Percentiles rank a stretch among this genome's conserved stretches.
phyloP scores from a whole-genome alignment of 2,329 filamentous ascomycete genomes.

The Arthrobotrys sphaeroides region DNA sequence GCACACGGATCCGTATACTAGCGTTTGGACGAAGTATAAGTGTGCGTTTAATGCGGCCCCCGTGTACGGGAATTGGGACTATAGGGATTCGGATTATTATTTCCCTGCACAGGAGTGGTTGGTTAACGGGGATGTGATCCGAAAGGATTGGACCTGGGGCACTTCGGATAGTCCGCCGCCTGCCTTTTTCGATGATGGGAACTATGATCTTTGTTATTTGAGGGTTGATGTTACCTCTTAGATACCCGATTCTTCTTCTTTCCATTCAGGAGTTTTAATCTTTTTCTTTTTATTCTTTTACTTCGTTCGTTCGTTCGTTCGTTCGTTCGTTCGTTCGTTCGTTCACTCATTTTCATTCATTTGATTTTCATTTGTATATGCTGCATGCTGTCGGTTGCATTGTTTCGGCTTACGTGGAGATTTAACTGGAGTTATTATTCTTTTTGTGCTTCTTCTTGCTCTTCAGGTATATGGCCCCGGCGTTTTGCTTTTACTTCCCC shows the following conservation, averaged over 20 bases:
- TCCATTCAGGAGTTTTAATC: too few relatives aligned
- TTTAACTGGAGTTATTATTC: neutral
- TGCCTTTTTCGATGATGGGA: slow-evolving; percentile 45
- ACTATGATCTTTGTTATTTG: slow-evolving; percentile 50
- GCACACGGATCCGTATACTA: slow-evolving; percentile 36
- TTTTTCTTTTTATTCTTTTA: neutral
- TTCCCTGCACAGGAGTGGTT: slow-evolving; percentile 51
- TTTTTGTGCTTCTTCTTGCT: neutral
- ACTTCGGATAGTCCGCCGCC: slow-evolving; percentile 50
- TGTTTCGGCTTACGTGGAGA: slow-evolving; percentile 34
- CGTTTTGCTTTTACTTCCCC: slow-evolving; percentile 1
- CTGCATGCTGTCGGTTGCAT: slow-evolving; percentile 20
- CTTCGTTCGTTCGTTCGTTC: neutral
- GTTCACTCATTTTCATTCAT: too few relatives aligned
- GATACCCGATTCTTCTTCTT: too few relatives aligned
- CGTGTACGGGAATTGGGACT: slow-evolving; percentile 48
- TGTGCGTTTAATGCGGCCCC: slow-evolving; percentile 42
- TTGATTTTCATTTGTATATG: slow-evolving; percentile 3
- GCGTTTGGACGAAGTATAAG: slow-evolving; percentile 31
- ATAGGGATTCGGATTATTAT: slow-evolving; percentile 44
- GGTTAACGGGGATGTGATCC: slow-evolving; percentile 32
- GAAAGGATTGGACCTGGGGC: slow-evolving; percentile 49
- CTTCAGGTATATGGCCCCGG: neutral
- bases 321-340: neutral
- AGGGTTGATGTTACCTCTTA: slow-evolving; percentile 48